A percentile compares a stretch with the other conserved stretches of the same genome.
phyloP scores from a whole-genome alignment of 331 rosid species.

The Arachis monticola region DNA sequence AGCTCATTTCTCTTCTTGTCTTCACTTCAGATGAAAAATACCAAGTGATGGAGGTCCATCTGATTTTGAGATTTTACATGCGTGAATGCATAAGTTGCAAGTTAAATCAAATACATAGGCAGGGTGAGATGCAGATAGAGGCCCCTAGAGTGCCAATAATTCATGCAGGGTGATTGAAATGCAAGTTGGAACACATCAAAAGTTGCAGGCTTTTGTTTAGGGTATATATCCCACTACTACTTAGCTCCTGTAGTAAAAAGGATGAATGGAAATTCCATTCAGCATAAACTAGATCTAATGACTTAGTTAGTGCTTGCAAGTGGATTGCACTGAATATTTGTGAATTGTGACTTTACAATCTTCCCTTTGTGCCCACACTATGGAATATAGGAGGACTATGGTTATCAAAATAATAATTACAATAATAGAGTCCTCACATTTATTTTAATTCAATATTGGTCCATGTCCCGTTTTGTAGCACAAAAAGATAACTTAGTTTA shows the following conservation, averaged over 20 bases:
- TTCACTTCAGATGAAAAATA: constrained; percentile 37
- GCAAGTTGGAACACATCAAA: constrained; percentile 45
- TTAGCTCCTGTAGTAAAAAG: constrained; percentile 30
- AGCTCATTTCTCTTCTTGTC: constrained; percentile 65
- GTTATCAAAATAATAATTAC: constrained; percentile 23
- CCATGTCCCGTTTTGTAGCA: too few relatives aligned
- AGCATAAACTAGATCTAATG: constrained; percentile 37
- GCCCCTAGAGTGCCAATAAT: constrained; percentile 48
- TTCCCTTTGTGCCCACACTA: constrained; percentile 20
- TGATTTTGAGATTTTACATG: constrained; percentile 21
- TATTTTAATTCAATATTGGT: too few relatives aligned
- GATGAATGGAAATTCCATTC: constrained; percentile 50
- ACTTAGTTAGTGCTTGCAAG: constrained; percentile 23
- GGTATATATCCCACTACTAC: constrained; percentile 36
- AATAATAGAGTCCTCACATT: too few relatives aligned
- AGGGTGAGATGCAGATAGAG: too few relatives aligned
- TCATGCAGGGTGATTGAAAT: constrained; percentile 38
- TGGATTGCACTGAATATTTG: constrained; percentile 31
- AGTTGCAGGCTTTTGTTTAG: constrained; percentile 45
- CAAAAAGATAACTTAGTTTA: too few relatives aligned
- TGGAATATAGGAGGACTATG: not conserved
- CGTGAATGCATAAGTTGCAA: constrained; percentile 32
- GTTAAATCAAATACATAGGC: constrained; percentile 35
- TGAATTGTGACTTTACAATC: constrained; percentile 17
- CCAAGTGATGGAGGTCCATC: constrained; percentile 38